These are phyloP conservation scores for Metschnikowia proteae DNA, from an alignment of 805 yeast species.

Conservation along the genomic window DNA sequence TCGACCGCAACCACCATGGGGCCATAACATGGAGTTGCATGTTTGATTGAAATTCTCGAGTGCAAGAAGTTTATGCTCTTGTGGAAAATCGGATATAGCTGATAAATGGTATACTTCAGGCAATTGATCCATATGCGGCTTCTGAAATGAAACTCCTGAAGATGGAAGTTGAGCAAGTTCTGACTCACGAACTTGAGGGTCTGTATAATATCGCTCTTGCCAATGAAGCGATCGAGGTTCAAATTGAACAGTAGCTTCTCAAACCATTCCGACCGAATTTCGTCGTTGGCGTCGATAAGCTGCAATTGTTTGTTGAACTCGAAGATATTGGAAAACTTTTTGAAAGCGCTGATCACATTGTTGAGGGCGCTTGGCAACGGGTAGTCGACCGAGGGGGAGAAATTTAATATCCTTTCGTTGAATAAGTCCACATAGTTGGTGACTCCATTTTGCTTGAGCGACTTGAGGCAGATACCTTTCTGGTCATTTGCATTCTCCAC, in stretches of 20 bases:
- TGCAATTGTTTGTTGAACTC: conserved; percentile 22
- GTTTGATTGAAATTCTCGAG: conserved; percentile 76
- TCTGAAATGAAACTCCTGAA: conserved; percentile 44
- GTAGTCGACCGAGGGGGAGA: conserved; percentile 81
- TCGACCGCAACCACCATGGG: conserved; percentile 84
- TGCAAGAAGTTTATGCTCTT: conserved; percentile 76
- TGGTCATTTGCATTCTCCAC: conserved; percentile 15
- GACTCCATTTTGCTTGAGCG: conserved; percentile 32
- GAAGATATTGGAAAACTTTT: conserved; percentile 24
- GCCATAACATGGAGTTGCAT: conserved; percentile 89
- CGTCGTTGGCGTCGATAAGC: conserved; percentile 21
- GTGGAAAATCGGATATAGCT: conserved; percentile 50
- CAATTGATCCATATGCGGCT: conserved; percentile 48
- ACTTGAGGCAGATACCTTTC: conserved; percentile 15
- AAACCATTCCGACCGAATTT: conserved; percentile 25
- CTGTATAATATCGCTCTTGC: conserved; percentile 30
- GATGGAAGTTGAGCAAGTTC: conserved; percentile 40
- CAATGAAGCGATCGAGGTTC: conserved; percentile 27
- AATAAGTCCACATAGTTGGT: conserved; percentile 36
- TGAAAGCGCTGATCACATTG: conserved; percentile 53
- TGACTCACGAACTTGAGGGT: conserved; percentile 37
- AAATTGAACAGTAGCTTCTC: conserved; percentile 26
- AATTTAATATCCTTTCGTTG: conserved; percentile 57
- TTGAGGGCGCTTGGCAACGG: conserved; percentile 62
- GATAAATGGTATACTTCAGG: conserved; percentile 35